Evolutionary conservation across 1,284 basidiomycete genomes (phyloP).

Genomic region (Sanghuangporus baumii): DNA sequence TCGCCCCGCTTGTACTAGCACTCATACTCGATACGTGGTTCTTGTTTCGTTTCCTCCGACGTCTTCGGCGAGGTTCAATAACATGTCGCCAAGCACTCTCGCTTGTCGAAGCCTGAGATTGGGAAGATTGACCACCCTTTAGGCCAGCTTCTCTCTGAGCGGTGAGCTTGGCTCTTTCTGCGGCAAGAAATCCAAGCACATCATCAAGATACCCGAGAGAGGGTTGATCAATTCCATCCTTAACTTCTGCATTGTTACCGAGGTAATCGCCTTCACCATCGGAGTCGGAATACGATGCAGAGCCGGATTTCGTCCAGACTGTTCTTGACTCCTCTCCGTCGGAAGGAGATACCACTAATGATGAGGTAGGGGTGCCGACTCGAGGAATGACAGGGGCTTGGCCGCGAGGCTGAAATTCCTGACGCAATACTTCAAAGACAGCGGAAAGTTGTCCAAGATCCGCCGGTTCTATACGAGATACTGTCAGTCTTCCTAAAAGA

Average conservation of each 20-base stretch:
- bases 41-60: constrained; percentile 36
- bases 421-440: constrained; percentile 62
- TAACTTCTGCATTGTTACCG: background rate
- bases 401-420: constrained; percentile 39
- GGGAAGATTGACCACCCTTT: constrained; percentile 21
- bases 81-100: constrained; percentile 32
- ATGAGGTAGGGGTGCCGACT: constrained; percentile 21
- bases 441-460: constrained; percentile 71
- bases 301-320: constrained; percentile 5
- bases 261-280: constrained; percentile 11
- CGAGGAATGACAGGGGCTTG: constrained; percentile 13
- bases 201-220: constrained; percentile 61
- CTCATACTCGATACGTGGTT: constrained; percentile 7
- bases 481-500: background rate
- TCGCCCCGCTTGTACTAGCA: constrained; percentile 5
- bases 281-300: constrained; percentile 2
- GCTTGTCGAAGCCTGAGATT: constrained; percentile 30
- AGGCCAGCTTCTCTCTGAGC: constrained; percentile 29
- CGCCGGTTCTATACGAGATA: constrained; percentile 49
- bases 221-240: constrained; percentile 30
- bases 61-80: constrained; percentile 40
- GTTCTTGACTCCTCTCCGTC: constrained; percentile 13
- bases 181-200: constrained; percentile 60
- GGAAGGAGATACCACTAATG: constrained; percentile 14
- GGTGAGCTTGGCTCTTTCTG: constrained; percentile 50